Evolutionary conservation across 176 grass and related monocot species (phyloP).

Genomic region (Canna indica): DNA sequence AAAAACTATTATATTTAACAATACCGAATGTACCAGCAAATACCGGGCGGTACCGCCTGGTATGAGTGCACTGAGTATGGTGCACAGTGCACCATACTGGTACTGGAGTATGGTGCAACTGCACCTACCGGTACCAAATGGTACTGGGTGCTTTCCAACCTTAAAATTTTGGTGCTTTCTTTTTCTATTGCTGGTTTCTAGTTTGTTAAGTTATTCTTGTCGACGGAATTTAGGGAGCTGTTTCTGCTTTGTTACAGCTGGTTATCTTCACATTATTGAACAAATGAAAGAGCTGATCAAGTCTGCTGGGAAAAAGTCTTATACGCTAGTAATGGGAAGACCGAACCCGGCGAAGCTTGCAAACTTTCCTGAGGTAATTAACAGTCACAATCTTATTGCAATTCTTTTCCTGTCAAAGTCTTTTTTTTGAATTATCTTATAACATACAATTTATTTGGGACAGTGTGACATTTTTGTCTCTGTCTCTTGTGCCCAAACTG

Average conservation of each 20-base stretch:
- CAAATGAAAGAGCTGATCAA: conserved; percentile 93
- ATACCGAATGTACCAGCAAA: too few relatives aligned
- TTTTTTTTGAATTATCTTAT: conserved; percentile 3
- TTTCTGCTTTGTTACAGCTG: conserved; percentile 33
- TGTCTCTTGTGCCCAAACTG: conserved; percentile 96
- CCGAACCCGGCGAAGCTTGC: conserved; percentile 89
- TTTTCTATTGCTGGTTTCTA: too few relatives aligned
- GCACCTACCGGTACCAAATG: too few relatives aligned
- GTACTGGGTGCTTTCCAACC: too few relatives aligned
- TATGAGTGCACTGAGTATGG: too few relatives aligned
- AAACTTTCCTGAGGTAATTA: conserved; percentile 85
- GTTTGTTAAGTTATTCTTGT: not conserved
- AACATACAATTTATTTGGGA: conserved; percentile 3
- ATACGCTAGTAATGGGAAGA: conserved; percentile 84
- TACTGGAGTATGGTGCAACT: too few relatives aligned
- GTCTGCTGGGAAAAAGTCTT: conserved; percentile 83
- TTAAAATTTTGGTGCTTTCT: too few relatives aligned
- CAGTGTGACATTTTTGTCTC: conserved; percentile 95
- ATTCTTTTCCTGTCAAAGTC: not conserved
- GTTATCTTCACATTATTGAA: conserved; percentile 87
- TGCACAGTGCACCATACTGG: too few relatives aligned
- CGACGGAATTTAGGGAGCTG: not conserved
- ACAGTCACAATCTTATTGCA: not conserved
- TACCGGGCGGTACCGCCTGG: too few relatives aligned
- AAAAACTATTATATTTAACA: too few relatives aligned